Evolutionary conservation across 129 eudicot species (phyloP).

Genomic region (Rutidosis leptorrhynchoides): DNA sequence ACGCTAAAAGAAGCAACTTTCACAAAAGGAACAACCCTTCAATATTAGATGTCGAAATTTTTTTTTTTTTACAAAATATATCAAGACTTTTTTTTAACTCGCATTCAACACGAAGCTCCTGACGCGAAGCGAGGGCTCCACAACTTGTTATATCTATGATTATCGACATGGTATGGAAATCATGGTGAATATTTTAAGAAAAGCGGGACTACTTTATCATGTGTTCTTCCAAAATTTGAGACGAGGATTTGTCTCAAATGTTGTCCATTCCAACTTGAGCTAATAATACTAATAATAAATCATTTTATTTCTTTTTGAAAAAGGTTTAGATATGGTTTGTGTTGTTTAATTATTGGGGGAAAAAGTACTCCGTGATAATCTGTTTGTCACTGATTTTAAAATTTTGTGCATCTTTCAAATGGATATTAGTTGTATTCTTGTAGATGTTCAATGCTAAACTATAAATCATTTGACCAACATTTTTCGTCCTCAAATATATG

Average conservation of each 20-base stretch:
- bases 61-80: too few species aligned
- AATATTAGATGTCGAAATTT: too few species aligned
- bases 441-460: neutral
- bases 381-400: neutral
- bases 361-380: too few species aligned
- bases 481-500: too few species aligned
- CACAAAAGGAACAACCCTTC: too few species aligned
- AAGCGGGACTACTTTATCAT: slow-evolving; percentile 1
- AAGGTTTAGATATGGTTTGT: neutral
- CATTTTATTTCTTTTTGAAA: neutral
- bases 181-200: slow-evolving; percentile 18
- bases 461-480: neutral
- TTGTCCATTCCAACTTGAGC: slow-evolving; percentile 16
- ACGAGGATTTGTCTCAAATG: slow-evolving; percentile 30
- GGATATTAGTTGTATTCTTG: neutral
- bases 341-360: neutral
- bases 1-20: too few species aligned
- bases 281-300: neutral
- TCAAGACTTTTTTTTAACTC: too few species aligned
- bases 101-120: too few species aligned
- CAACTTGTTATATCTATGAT: too few species aligned
- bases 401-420: neutral
- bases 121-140: too few species aligned
- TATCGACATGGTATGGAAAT: too few species aligned
- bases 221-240: slow-evolving; percentile 19